Conservation (phyloP, 371 early-diverging fungal species). For the Sporodiniella umbellata region DNA sequence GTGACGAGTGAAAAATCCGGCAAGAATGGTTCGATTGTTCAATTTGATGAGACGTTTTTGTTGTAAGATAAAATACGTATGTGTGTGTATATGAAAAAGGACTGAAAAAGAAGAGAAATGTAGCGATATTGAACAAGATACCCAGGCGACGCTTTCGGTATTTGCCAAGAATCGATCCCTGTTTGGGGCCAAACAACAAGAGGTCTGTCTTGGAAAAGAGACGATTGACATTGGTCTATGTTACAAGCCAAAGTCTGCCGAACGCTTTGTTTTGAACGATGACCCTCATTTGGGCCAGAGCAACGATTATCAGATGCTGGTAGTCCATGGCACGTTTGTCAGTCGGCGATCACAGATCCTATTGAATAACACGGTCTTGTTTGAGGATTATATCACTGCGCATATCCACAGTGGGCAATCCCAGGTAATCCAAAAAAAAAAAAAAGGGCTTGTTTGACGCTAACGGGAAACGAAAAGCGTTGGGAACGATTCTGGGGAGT, state of each 20-base stretch:
- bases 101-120: no score
- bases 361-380: slow-evolving; percentile 20
- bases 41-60: slow-evolving; percentile 36
- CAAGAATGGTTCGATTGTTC: slow-evolving; percentile 22
- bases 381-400: slow-evolving; percentile 28
- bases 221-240: slow-evolving; percentile 10
- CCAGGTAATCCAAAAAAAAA: slow-evolving; percentile 19
- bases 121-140: slow-evolving; percentile 25
- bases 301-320: slow-evolving; percentile 21
- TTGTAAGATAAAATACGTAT: slow-evolving; percentile 19
- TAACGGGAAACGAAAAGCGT: slow-evolving; percentile 4
- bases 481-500: slow-evolving; percentile 36
- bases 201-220: slow-evolving; percentile 20
- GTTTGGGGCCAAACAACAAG: slow-evolving; percentile 11
- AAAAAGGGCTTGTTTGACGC: no score
- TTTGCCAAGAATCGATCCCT: slow-evolving; percentile 13
- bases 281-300: slow-evolving; percentile 12
- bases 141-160: slow-evolving; percentile 20
- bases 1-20: slow-evolving; percentile 23
- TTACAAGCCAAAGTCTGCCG: slow-evolving; percentile 18
- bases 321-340: slow-evolving; percentile 22
- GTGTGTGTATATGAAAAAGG: no score
- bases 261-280: slow-evolving; percentile 16
- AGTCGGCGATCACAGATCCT: slow-evolving; percentile 24
- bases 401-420: slow-evolving; percentile 19